Percentiles rank a stretch among this genome's conserved stretches.
phyloP scores from a whole-genome alignment of 768 basidiomycete species.

The Candolleomyces aberdarensis region DNA sequence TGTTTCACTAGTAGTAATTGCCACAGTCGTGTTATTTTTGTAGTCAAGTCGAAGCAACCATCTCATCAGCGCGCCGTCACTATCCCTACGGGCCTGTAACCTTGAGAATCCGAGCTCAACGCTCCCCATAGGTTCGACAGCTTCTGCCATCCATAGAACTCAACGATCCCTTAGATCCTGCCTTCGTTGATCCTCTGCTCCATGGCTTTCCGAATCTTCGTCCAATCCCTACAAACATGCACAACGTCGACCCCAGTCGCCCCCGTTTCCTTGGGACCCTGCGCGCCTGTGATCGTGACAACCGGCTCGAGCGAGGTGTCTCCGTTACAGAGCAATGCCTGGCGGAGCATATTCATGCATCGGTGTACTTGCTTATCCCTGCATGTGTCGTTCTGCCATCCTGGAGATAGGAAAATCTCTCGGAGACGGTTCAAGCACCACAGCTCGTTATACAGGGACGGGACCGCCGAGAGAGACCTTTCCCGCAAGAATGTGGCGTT shows the following conservation, averaged over 20 bases:
- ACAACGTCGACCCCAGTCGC: constrained; percentile 9
- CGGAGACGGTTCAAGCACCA: constrained; percentile 14
- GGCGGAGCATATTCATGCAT: constrained; percentile 12
- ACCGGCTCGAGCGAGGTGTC: constrained; percentile 13
- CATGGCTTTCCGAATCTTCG: constrained; percentile 6
- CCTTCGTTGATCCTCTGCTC: background rate
- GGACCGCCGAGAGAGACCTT: background rate
- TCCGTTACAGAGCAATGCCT: constrained; percentile 11
- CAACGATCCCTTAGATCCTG: no score
- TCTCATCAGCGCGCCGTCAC: no score
- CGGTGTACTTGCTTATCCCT: constrained; percentile 6
- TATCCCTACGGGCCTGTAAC: no score
- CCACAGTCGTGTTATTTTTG: no score
- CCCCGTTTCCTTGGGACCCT: background rate
- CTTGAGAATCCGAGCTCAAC: no score
- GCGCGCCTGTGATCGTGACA: background rate
- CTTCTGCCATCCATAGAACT: no score
- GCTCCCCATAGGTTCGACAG: no score
- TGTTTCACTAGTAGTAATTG: no score
- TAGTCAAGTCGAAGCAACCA: no score
- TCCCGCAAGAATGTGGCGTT: background rate
- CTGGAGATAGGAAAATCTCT: constrained; percentile 8
- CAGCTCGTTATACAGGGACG: constrained; percentile 14
- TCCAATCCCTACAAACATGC: constrained; percentile 14
- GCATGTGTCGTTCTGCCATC: constrained; percentile 6